These are phyloP conservation scores for Triticum turgidum DNA, from an alignment of 176 grass and related monocot genomes.

Conservation along the genomic window DNA sequence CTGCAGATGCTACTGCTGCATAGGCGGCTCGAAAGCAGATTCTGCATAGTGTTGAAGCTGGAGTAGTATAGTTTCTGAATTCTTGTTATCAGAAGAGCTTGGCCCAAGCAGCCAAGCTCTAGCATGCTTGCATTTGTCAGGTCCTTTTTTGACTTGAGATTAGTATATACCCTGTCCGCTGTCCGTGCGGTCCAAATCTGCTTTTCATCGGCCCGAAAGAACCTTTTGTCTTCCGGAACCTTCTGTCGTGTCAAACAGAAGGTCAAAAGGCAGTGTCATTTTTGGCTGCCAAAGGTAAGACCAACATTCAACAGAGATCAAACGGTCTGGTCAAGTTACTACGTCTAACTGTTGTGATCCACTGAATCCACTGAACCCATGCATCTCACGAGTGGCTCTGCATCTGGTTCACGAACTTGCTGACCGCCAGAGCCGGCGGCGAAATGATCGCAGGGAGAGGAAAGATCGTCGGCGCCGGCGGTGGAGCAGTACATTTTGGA, in stretches of 20 bases:
- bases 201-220: background rate
- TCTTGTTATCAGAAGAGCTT: background rate
- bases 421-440: background rate
- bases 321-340: background rate
- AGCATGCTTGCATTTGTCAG: background rate
- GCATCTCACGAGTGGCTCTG: background rate
- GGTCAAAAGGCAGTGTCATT: background rate
- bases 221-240: slow-evolving; percentile 28
- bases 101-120: background rate
- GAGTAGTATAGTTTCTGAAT: background rate
- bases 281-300: background rate
- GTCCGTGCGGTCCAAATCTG: background rate
- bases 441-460: background rate
- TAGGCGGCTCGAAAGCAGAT: background rate
- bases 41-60: background rate
- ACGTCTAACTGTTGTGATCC: background rate
- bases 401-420: slow-evolving; percentile 4
- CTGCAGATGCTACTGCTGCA: background rate
- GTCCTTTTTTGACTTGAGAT: background rate
- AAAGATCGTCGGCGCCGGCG: background rate
- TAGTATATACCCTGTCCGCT: background rate
- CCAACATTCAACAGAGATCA: background rate
- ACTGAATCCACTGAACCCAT: background rate
- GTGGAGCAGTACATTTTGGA: background rate
- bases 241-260: slow-evolving; percentile 27